Conservation (phyloP, 352 stramenopile genomes). For the Halophytophthora batemanensis region DNA sequence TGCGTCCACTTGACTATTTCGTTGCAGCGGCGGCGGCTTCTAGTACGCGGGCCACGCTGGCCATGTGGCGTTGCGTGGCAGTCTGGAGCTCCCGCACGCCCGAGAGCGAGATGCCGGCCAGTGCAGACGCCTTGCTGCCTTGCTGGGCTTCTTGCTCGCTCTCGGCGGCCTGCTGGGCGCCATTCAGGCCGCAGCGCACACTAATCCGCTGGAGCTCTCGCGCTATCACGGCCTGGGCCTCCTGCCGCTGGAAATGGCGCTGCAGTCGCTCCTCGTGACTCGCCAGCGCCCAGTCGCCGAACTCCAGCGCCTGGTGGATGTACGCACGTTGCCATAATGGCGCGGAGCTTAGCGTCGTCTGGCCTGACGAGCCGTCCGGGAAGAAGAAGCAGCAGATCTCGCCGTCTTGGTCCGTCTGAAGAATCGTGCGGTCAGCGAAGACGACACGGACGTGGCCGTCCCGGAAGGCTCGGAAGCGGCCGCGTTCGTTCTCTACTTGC, state of each 20-base stretch:
- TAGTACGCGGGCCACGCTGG: slow-evolving; percentile 34
- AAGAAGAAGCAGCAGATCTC: slow-evolving; percentile 55
- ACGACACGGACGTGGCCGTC: slow-evolving; percentile 60
- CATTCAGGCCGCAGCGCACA: slow-evolving; percentile 43
- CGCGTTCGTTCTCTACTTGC: slow-evolving; percentile 41
- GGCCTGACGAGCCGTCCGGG: slow-evolving; percentile 30
- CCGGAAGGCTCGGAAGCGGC: slow-evolving; percentile 63
- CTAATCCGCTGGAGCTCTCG: slow-evolving; percentile 44
- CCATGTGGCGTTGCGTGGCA: slow-evolving; percentile 53
- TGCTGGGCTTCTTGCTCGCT: slow-evolving; percentile 1
- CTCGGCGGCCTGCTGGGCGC: neutral
- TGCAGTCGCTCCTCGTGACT: slow-evolving; percentile 49
- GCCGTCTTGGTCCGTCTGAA: slow-evolving; percentile 38
- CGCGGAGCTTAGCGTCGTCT: slow-evolving; percentile 40
- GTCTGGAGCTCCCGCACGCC: slow-evolving; percentile 41
- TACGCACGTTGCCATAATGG: slow-evolving; percentile 41
- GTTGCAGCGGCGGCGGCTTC: slow-evolving; percentile 16
- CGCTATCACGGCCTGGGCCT: slow-evolving; percentile 23
- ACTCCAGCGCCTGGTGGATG: slow-evolving; percentile 52
- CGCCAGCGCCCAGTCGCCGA: slow-evolving; percentile 63
- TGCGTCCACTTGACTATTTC: slow-evolving; percentile 1
- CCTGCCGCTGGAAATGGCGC: slow-evolving; percentile 30
- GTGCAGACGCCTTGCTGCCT: slow-evolving; percentile 4
- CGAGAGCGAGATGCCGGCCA: slow-evolving; percentile 21
- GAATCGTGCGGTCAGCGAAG: slow-evolving; percentile 72